Evolutionary conservation across 768 basidiomycete genomes (phyloP), one percentile per base, ranked within the genome.

Genomic region (Mycena albidolilacea): DNA sequence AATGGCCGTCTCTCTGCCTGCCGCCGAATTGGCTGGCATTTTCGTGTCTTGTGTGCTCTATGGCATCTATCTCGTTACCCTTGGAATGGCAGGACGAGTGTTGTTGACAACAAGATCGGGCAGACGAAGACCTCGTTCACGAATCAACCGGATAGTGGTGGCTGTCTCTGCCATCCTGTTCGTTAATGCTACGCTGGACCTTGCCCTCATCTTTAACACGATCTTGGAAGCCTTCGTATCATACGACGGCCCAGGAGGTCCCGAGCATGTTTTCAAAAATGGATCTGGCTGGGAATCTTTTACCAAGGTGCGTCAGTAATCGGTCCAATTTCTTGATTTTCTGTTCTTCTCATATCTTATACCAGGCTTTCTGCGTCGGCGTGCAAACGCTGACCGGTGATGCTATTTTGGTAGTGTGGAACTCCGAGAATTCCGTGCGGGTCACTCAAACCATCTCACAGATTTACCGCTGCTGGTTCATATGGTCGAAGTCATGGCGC

Each of bases 121-220:
- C 1, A 30, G 3, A 87, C 86, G 84, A 81, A 83, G 82, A 83
- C 80, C 81, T 82, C 78, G 81, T 78, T 84, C 85, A 81, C 82
- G 85, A 85, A 83, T 67, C 7, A 67, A 63, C 41, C 67, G 65
- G 71, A 35, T 67, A 7, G 17, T 63, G 41, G 11, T 67, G 5
- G 58, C 11, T 7, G 71, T 72, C n/a, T 67, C 37, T 14, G 52
- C n/a, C 30, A 30, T 67, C 3, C 11, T 72, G n/a, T 63, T 67
- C 21, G 52, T 57, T 2, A 66, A 65, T 35, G 23, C 41, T 17
- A 60, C 60, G 6, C 7, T 71, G 43, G 37, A 66, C 46, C n/a
- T 30, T 38, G 39, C 37, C 57, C n/a, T 67, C 3, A 7, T 41
- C 17, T 44, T 50, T 7, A 8, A 11, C 17, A 43, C n/a, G 30